Evolutionary conservation across 2,329 filamentous ascomycete genomes (phyloP).

Genomic region (Neofusicoccum umdonicola): DNA sequence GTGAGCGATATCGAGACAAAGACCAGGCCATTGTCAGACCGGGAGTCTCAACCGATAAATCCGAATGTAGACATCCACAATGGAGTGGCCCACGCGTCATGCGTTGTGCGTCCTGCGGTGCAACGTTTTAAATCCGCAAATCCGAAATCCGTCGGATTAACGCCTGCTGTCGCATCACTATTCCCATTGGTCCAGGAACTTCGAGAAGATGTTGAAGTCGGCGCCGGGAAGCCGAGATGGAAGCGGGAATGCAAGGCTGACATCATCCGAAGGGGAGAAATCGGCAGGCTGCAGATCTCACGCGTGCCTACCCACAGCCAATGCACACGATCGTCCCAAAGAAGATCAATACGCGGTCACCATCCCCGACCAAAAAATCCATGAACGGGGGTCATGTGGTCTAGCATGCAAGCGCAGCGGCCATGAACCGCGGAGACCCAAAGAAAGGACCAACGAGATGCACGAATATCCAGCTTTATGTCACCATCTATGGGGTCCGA

Average conservation of each 20-base stretch:
- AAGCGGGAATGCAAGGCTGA: not conserved
- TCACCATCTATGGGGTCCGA: not conserved
- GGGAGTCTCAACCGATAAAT: not conserved
- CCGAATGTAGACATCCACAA: not conserved
- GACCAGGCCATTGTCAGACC: not conserved
- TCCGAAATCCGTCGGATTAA: slow-evolving; percentile 1
- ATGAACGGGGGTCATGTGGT: not conserved
- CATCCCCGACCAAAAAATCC: not conserved
- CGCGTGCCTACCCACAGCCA: not conserved
- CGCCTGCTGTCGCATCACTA: not conserved
- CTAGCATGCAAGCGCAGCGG: not conserved
- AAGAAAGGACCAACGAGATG: not conserved
- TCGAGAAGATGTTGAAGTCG: not conserved
- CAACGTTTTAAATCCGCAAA: not conserved
- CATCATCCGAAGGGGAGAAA: not conserved
- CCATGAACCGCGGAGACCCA: not conserved
- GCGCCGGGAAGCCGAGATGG: not conserved
- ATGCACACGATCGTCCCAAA: not conserved
- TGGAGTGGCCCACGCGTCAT: not conserved
- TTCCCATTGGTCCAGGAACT: not conserved
- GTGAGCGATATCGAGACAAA: not conserved
- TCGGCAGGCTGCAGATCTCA: not conserved
- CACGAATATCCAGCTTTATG: not conserved
- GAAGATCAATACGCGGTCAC: not conserved
- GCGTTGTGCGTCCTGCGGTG: not conserved